Evolutionary conservation across 306 rosid genomes (phyloP), one percentile per base, ranked within the genome.

Genomic region (Datisca glomerata): DNA sequence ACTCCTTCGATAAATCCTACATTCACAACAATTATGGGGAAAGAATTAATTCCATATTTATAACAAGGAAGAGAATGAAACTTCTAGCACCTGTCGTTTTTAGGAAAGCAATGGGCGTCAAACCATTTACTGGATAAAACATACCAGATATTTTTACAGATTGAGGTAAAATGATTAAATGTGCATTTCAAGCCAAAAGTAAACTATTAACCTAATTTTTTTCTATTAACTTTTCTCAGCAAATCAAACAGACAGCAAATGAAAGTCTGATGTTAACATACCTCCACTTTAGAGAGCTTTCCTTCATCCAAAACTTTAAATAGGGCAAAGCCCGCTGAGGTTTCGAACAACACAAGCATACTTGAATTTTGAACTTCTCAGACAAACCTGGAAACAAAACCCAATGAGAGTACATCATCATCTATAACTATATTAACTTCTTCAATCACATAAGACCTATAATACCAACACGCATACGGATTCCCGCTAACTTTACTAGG

Each of bases 251-350:
- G 23, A 24, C 9, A 31, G 29, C 6, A 45, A 21, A 6, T 11
- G 22, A 4, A 18, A 37, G 16, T 8, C 6, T 18, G 22, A 25
- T 23, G 19, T 44, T 4, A 31, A 21, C 8, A 12, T 64, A 85
- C 96, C 80, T 86, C 93, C 10, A 76, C 91, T 63, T 78, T 75
- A 6, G 73, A 54, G 36, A 86, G 81, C 49, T 78, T 86, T 24
- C 85, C 93, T 68, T 85, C 93, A 52, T 81, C 72, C 41, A 81
- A 53, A 15, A 86, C 91, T 65, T 78, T 78, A 43, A 86, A 81
- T 7, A 86, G 74, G 60, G 89, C 80, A 45, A 78, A 81, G 3
- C 96, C 96, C 18, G 80, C 96, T 6, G 85, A 74, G 0, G 89
- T 81, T 49, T 86, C 93, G 8, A 75, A 86, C 51, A 86, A 41